Conservation (phyloP, 1,284 basidiomycete genomes). For the Anthracocystis panici-leucophaei region DNA sequence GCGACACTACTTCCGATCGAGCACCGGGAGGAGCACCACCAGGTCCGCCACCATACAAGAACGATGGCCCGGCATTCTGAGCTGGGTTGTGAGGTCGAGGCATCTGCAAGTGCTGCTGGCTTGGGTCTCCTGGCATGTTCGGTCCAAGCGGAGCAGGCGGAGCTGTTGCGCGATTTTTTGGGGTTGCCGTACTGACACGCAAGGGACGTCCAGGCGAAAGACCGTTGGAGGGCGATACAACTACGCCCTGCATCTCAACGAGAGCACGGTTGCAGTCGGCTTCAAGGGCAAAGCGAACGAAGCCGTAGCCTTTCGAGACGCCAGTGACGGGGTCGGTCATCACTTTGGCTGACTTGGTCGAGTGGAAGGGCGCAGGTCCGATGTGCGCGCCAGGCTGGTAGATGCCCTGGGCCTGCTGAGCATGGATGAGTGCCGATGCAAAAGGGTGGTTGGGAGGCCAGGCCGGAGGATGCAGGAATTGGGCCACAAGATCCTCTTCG, state of each 20-base stretch:
- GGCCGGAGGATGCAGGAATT: conserved; percentile 61
- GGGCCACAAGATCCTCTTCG: conserved; percentile 62
- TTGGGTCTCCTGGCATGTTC: conserved; percentile 17
- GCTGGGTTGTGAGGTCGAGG: conserved; percentile 45
- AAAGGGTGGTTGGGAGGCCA: conserved; percentile 63
- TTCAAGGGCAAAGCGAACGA: conserved; percentile 61
- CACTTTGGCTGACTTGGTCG: conserved; percentile 61
- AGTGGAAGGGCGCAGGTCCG: conserved; percentile 61
- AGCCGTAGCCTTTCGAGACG: conserved; percentile 63
- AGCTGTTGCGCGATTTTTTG: conserved; percentile 52
- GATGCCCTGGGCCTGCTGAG: conserved; percentile 59
- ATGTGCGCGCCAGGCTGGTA: conserved; percentile 50
- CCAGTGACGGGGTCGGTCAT: conserved; percentile 61
- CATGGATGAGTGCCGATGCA: conserved; percentile 56
- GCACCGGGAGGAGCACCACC: conserved; percentile 11
- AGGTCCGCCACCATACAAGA: conserved; percentile 34
- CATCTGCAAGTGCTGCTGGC: conserved; percentile 43
- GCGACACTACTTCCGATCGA: conserved; percentile 38
- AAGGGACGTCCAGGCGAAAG: conserved; percentile 56
- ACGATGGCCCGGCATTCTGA: conserved; percentile 28
- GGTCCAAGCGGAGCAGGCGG: conserved; percentile 17
- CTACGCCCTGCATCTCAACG: conserved; percentile 65
- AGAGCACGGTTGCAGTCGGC: conserved; percentile 64
- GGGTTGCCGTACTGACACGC: conserved; percentile 62
- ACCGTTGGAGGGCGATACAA: conserved; percentile 51